Percentiles rank a stretch among this genome's conserved stretches.
phyloP scores from a whole-genome alignment of 2,329 filamentous ascomycete species.

The Aspergillus fumigatus region DNA sequence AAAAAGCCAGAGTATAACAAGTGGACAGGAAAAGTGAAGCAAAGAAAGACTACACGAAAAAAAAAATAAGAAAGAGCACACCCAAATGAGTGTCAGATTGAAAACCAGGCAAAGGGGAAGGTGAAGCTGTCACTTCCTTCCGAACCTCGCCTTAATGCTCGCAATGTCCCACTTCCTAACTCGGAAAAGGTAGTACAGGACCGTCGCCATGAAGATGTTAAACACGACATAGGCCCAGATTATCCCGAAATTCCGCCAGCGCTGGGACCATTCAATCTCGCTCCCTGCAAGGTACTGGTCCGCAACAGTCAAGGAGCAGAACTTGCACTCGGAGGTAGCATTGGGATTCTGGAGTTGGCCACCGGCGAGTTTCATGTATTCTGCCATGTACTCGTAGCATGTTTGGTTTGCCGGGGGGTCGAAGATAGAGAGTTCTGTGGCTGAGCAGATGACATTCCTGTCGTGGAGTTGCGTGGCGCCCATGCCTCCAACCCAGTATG shows the following conservation, averaged over 20 bases:
- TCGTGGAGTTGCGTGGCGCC: conserved; percentile 66
- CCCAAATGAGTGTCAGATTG: neutral
- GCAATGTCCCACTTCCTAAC: conserved; percentile 22
- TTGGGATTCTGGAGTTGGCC: conserved; percentile 52
- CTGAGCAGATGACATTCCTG: conserved; percentile 59
- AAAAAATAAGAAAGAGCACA: no score
- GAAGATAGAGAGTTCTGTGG: conserved; percentile 65
- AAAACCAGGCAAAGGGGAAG: no score
- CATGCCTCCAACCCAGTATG: conserved; percentile 54
- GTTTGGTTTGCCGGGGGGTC: conserved; percentile 53
- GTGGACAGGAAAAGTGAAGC: neutral
- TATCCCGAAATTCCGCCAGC: conserved; percentile 66
- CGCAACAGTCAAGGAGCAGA: conserved; percentile 30
- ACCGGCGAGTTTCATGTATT: conserved; percentile 47
- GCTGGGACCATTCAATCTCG: conserved; percentile 49
- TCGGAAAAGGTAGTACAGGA: conserved; percentile 38
- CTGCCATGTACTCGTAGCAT: conserved; percentile 56
- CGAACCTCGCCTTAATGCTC: neutral
- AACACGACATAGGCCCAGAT: conserved; percentile 56
- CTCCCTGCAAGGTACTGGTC: conserved; percentile 40
- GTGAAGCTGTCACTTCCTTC: neutral
- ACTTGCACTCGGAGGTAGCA: conserved; percentile 52
- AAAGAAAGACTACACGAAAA: no score
- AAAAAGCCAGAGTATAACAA: neutral
- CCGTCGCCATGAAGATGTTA: conserved; percentile 50